Percentiles rank a stretch among this genome's conserved stretches.
Evolutionary conservation across 2,329 filamentous ascomycete species (phyloP).

Genomic region (Cercospora janseana): DNA sequence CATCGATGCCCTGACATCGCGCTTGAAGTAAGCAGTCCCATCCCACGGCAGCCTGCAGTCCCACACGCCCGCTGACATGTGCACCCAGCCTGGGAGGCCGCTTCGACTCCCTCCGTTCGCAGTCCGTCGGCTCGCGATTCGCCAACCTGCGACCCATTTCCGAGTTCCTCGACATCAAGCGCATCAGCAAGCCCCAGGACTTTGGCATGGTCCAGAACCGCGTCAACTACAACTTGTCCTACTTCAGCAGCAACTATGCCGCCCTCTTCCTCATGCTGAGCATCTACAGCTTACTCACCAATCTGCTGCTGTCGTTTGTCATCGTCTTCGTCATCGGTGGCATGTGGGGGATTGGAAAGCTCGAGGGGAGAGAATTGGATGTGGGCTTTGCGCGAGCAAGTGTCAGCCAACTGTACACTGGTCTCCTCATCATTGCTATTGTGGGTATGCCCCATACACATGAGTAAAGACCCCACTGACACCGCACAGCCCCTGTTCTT

Average conservation of each 20-base stretch:
- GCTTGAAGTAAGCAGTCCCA: constrained; percentile 60
- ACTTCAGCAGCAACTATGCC: constrained; percentile 98
- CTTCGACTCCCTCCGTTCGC: constrained; percentile 77
- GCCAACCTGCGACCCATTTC: constrained; percentile 85
- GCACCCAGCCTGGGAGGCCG: constrained; percentile 63
- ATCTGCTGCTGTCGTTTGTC: constrained; percentile 82
- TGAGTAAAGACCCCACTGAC: constrained; percentile 12
- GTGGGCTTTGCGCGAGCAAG: constrained; percentile 79
- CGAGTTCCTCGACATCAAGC: constrained; percentile 96
- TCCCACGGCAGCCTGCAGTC: background rate
- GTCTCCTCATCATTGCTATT: constrained; percentile 75
- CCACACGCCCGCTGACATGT: constrained; percentile 12
- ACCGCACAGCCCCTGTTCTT: constrained; percentile 65
- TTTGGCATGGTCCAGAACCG: constrained; percentile 86
- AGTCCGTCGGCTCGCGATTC: constrained; percentile 77
- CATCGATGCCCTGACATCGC: constrained; percentile 84
- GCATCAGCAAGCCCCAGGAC: constrained; percentile 88
- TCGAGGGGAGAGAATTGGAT: constrained; percentile 84
- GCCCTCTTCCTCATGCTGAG: constrained; percentile 91
- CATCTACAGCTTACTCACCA: constrained; percentile 91
- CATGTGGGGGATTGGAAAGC: constrained; percentile 87
- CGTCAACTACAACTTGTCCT: constrained; percentile 93
- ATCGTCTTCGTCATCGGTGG: constrained; percentile 83
- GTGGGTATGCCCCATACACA: constrained; percentile 15
- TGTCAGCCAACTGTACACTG: constrained; percentile 91